phyloP scores from a whole-genome alignment of 495 filamentous ascomycete species.

The Lasiosphaeria miniovina region DNA sequence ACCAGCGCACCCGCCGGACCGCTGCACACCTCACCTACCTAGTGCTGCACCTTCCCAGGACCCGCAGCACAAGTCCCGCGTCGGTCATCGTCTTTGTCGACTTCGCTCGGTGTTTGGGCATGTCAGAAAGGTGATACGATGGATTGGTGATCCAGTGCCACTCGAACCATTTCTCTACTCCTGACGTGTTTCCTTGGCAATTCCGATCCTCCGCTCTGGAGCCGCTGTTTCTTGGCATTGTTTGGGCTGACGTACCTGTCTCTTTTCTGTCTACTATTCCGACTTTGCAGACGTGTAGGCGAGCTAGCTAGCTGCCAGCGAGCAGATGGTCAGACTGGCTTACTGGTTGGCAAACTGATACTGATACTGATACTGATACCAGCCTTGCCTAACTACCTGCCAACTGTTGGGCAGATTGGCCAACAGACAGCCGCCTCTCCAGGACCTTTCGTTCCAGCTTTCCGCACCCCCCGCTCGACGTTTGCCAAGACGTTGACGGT shows the following conservation, averaged over 20 bases:
- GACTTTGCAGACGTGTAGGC: neutral
- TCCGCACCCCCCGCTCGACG: too few species aligned
- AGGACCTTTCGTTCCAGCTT: too few species aligned
- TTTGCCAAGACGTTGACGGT: too few species aligned
- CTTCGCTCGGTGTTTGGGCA: slow-evolving; percentile 26
- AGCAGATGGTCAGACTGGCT: too few species aligned
- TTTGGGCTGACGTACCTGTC: slow-evolving; percentile 9
- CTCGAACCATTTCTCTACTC: slow-evolving; percentile 27
- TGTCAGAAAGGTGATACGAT: slow-evolving; percentile 26
- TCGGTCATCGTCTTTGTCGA: neutral
- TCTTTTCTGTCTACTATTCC: neutral
- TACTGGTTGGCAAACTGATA: too few species aligned
- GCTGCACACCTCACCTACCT: neutral
- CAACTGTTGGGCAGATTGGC: too few species aligned
- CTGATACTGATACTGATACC: too few species aligned
- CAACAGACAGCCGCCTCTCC: too few species aligned
- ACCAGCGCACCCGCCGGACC: too few species aligned
- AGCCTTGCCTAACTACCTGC: too few species aligned
- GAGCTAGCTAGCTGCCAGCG: too few species aligned
- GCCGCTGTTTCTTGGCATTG: slow-evolving; percentile 14
- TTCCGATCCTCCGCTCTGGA: slow-evolving; percentile 4
- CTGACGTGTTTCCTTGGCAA: slow-evolving; percentile 14
- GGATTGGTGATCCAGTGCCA: slow-evolving; percentile 18
- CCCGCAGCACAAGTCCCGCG: slow-evolving; percentile 3
- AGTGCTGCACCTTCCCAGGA: slow-evolving; percentile 9